phyloP scores from a whole-genome alignment of 2,329 filamentous ascomycete genomes.

The Ophiostoma fasciatum region DNA sequence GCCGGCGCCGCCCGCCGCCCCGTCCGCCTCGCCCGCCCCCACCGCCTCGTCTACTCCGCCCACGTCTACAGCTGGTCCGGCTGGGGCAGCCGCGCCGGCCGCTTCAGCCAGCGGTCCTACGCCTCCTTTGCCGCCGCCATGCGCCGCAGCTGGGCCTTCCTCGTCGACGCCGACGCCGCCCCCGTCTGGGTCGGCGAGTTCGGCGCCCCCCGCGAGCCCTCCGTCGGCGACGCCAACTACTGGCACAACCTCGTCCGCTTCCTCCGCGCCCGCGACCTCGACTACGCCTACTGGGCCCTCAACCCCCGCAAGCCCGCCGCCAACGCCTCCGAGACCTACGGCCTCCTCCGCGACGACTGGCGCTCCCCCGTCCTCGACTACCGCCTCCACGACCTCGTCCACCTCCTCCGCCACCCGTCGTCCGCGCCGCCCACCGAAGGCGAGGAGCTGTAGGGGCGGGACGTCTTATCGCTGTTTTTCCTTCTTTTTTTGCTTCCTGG shows the following conservation, averaged over 20 bases:
- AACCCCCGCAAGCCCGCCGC: slow-evolving; percentile 49
- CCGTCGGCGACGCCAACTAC: slow-evolving; percentile 45
- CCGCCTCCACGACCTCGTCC: slow-evolving; percentile 45
- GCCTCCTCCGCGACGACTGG: slow-evolving; percentile 49
- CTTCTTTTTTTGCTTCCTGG: no score
- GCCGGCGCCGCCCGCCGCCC: slow-evolving; percentile 39
- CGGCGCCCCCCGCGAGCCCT: slow-evolving; percentile 39
- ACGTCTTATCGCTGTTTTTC: no score
- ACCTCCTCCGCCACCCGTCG: no score
- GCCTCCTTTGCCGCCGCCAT: slow-evolving; percentile 47
- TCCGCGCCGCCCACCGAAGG: no score
- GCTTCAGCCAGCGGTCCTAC: slow-evolving; percentile 46
- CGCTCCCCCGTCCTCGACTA: slow-evolving; percentile 46
- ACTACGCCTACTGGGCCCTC: slow-evolving; percentile 57
- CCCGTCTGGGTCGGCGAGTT: slow-evolving; percentile 59
- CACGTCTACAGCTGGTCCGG: slow-evolving; percentile 59
- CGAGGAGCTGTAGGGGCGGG: no score
- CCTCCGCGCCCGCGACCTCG: slow-evolving; percentile 41
- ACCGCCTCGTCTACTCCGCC: slow-evolving; percentile 49
- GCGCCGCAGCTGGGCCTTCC: slow-evolving; percentile 51
- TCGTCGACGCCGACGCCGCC: slow-evolving; percentile 37
- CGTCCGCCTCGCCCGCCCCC: slow-evolving; percentile 37
- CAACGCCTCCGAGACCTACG: slow-evolving; percentile 44
- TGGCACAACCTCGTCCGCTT: slow-evolving; percentile 49
- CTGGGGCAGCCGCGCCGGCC: slow-evolving; percentile 46